A percentile compares a stretch with the other conserved stretches of the same genome.
These are phyloP conservation scores for Apiospora koreana DNA, from an alignment of 2,329 filamentous ascomycete species.

Conservation along the genomic window DNA sequence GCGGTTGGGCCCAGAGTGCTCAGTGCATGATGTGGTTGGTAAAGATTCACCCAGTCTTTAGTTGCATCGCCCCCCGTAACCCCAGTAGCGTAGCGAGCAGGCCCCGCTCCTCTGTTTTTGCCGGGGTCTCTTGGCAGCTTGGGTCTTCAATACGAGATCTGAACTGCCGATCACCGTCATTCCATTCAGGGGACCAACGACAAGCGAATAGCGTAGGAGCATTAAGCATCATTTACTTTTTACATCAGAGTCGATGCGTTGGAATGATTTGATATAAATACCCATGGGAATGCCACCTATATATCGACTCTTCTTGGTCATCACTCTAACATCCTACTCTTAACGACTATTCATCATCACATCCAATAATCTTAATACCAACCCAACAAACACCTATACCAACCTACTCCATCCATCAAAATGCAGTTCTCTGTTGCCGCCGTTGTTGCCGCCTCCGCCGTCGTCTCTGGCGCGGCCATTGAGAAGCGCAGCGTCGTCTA, in stretches of 20 bases:
- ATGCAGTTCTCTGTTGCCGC: neutral
- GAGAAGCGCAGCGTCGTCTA: constrained; percentile 1
- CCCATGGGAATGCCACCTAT: neutral
- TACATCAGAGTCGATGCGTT: neutral
- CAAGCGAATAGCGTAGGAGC: neutral
- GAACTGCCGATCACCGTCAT: constrained; percentile 3
- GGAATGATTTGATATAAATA: neutral
- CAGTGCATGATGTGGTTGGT: no score
- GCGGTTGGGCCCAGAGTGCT: neutral
- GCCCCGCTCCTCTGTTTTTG: neutral
- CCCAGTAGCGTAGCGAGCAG: no score
- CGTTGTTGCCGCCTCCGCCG: neutral
- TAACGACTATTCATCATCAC: neutral
- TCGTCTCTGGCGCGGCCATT: neutral
- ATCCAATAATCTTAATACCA: neutral
- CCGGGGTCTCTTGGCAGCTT: neutral
- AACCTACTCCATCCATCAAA: neutral
- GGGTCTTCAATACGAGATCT: neutral
- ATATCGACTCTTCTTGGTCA: neutral
- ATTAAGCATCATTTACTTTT: neutral
- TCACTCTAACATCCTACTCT: neutral
- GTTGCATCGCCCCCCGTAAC: neutral
- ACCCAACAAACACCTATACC: neutral
- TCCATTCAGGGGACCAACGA: neutral
- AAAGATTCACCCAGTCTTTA: neutral